Conservation (phyloP, 345 rosid species). For the Corchorus capsularis region DNA sequence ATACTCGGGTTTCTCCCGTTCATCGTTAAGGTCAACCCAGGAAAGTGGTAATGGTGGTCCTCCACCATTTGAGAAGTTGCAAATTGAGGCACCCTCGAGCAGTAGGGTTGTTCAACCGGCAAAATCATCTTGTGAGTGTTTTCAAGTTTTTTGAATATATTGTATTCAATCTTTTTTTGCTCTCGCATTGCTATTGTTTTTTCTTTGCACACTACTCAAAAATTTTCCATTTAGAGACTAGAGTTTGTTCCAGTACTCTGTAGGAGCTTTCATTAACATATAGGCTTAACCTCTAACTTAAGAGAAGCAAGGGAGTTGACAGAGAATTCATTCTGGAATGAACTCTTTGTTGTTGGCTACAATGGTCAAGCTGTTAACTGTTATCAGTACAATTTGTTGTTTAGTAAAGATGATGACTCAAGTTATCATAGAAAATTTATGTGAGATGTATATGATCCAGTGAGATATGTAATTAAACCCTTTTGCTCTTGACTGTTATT, state of each 20-base stretch:
- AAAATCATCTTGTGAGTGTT: conserved; percentile 32
- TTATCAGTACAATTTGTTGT: neutral
- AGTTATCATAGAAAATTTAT: conserved; percentile 7
- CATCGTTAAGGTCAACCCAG: conserved; percentile 46
- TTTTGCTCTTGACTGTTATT: neutral
- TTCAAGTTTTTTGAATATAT: neutral
- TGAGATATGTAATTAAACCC: neutral
- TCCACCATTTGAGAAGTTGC: conserved; percentile 91
- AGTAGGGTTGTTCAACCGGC: conserved; percentile 33
- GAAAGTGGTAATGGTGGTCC: conserved; percentile 58
- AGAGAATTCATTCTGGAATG: neutral
- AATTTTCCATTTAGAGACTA: neutral
- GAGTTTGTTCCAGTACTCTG: neutral
- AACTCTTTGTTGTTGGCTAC: conserved; percentile 8
- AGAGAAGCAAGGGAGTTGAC: neutral
- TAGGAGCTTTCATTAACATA: neutral
- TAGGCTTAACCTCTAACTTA: neutral
- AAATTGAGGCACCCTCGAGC: conserved; percentile 43
- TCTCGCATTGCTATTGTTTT: neutral
- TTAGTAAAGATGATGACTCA: neutral
- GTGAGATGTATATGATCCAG: neutral
- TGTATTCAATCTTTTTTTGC: neutral
- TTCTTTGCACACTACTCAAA: neutral
- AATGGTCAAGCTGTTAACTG: neutral
- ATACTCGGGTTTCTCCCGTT: conserved; percentile 60